phyloP scores from a whole-genome alignment of 768 basidiomycete genomes.

The Hemileccinum impolitum region DNA sequence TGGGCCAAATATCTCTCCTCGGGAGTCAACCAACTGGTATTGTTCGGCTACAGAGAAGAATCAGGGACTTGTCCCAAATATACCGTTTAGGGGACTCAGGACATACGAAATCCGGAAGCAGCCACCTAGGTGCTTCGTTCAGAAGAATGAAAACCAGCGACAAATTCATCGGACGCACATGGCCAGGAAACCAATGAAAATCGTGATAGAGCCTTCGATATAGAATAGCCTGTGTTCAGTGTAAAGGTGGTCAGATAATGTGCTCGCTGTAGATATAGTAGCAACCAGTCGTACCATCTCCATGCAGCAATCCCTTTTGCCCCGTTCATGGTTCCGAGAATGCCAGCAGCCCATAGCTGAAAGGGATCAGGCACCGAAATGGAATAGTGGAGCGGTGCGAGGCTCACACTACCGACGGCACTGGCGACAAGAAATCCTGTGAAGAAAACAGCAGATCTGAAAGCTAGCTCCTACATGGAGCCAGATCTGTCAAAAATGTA shows the following conservation, averaged over 20 bases:
- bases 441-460: slow-evolving; percentile 60
- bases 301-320: slow-evolving; percentile 63
- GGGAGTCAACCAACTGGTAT: slow-evolving; percentile 56
- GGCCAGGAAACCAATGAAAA: slow-evolving; percentile 51
- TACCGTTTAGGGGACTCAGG: background rate
- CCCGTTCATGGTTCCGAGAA: slow-evolving; percentile 67
- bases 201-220: slow-evolving; percentile 67
- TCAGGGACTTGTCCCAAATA: slow-evolving; percentile 4
- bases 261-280: background rate
- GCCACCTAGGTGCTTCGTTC: slow-evolving; percentile 39
- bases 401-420: slow-evolving; percentile 61
- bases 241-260: background rate
- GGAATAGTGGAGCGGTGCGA: background rate
- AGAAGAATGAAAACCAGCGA: background rate
- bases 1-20: slow-evolving; percentile 57
- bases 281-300: slow-evolving; percentile 48
- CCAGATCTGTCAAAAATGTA: background rate
- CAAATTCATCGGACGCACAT: slow-evolving; percentile 37
- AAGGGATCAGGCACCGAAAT: background rate
- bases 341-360: slow-evolving; percentile 70
- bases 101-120: slow-evolving; percentile 58
- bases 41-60: slow-evolving; percentile 45
- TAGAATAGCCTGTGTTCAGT: slow-evolving; percentile 57
- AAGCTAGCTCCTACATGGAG: slow-evolving; percentile 51
- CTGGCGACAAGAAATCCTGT: slow-evolving; percentile 57